These are phyloP conservation scores for Magnaporthiopsis incrustans DNA, from an alignment of 2,329 filamentous ascomycete species.

Conservation along the genomic window DNA sequence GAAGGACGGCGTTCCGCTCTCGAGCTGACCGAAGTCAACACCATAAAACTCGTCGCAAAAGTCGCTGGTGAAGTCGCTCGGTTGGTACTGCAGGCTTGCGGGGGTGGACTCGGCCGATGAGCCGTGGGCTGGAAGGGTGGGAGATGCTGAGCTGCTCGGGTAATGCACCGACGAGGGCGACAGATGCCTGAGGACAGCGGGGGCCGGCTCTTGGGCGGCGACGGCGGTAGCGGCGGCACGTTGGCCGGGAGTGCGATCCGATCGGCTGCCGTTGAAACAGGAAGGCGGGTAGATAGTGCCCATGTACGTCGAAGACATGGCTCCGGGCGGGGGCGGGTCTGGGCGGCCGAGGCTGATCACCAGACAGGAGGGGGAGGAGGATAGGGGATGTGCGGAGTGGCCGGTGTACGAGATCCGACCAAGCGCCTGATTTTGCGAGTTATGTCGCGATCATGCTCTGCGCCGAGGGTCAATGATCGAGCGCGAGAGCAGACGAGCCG, in stretches of 20 bases:
- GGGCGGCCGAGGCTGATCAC: conserved; percentile 7
- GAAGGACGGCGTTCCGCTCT: conserved; percentile 36
- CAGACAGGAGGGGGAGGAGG: background rate
- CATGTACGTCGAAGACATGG: conserved; percentile 23
- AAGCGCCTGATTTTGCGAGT: background rate
- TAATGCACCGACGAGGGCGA: conserved; percentile 34
- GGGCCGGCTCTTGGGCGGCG: conserved; percentile 7
- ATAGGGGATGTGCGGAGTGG: background rate
- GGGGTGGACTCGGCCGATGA: conserved; percentile 44
- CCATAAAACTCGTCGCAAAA: conserved; percentile 41
- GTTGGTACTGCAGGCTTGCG: conserved; percentile 37
- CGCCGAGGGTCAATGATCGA: background rate
- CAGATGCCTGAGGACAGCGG: conserved; percentile 27
- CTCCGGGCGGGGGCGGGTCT: conserved; percentile 10
- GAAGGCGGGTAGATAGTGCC: conserved; percentile 19
- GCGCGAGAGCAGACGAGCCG: background rate
- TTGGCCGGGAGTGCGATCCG: conserved; percentile 16
- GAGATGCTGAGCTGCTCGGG: conserved; percentile 31
- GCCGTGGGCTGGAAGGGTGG: conserved; percentile 27
- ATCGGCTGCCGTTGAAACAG: conserved; percentile 16
- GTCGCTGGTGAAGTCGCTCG: conserved; percentile 40
- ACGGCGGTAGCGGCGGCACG: conserved; percentile 12
- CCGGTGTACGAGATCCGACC: background rate
- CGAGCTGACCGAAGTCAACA: conserved; percentile 32
- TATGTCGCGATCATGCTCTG: background rate